phyloP scores from a whole-genome alignment of 768 basidiomycete genomes.

The Pleurotus tuoliensis region DNA sequence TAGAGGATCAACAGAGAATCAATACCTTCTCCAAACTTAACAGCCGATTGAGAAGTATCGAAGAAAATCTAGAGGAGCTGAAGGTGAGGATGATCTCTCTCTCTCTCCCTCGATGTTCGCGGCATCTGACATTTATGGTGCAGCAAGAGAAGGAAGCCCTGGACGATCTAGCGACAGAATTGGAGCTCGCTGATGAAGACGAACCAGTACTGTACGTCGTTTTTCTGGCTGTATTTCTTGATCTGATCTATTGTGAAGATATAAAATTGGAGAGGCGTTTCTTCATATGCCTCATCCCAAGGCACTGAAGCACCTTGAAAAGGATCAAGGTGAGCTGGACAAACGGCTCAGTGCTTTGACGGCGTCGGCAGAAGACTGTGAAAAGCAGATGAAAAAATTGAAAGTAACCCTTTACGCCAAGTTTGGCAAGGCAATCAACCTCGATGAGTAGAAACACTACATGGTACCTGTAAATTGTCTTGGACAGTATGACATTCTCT shows the following conservation, averaged over 20 bases:
- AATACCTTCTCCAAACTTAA: slow-evolving; percentile 92
- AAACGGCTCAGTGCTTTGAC: slow-evolving; percentile 49
- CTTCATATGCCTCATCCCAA: slow-evolving; percentile 68
- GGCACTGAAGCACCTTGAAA: slow-evolving; percentile 70
- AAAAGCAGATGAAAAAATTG: slow-evolving; percentile 73
- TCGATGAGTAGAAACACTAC: slow-evolving; percentile 58
- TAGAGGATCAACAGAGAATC: slow-evolving; percentile 87
- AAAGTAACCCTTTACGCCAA: slow-evolving; percentile 83
- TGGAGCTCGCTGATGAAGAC: slow-evolving; percentile 88
- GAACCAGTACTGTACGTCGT: slow-evolving; percentile 65
- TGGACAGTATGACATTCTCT: too few species aligned
- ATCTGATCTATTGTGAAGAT: slow-evolving; percentile 41
- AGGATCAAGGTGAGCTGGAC: slow-evolving; percentile 60
- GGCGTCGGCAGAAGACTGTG: slow-evolving; percentile 57
- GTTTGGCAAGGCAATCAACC: slow-evolving; percentile 90
- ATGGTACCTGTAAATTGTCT: too few species aligned
- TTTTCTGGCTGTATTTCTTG: background rate
- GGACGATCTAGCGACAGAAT: slow-evolving; percentile 82
- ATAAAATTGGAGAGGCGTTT: slow-evolving; percentile 88
- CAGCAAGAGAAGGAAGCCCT: slow-evolving; percentile 95
- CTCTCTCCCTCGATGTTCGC: background rate
- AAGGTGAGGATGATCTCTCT: slow-evolving; percentile 47
- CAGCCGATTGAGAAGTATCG: slow-evolving; percentile 64
- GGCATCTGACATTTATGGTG: background rate
- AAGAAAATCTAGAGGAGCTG: slow-evolving; percentile 67